These are phyloP conservation scores for Suhomyces anneliseae DNA, from an alignment of 1,139 yeast species.

Conservation along the genomic window DNA sequence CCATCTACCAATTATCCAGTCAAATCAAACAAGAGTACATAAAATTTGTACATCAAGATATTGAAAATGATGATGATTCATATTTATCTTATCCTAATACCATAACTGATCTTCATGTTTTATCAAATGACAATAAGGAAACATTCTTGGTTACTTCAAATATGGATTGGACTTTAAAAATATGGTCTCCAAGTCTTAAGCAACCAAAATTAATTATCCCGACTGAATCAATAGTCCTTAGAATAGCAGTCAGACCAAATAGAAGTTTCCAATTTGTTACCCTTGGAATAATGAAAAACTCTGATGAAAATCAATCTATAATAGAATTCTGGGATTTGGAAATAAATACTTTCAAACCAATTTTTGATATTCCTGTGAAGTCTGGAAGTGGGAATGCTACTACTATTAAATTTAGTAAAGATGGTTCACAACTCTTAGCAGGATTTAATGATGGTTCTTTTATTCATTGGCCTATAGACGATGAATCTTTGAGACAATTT, in stretches of 20 bases:
- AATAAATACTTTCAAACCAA: slow-evolving; percentile 38
- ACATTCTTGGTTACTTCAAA: slow-evolving; percentile 24
- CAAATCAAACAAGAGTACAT: slow-evolving; percentile 29
- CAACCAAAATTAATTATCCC: slow-evolving; percentile 26
- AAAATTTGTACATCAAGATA: slow-evolving; percentile 19
- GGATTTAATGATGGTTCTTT: slow-evolving; percentile 31
- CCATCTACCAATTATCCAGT: slow-evolving; percentile 39
- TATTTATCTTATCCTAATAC: slow-evolving; percentile 4
- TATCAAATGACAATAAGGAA: slow-evolving; percentile 4
- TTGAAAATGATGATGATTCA: slow-evolving; percentile 6
- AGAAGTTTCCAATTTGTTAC: slow-evolving; percentile 47
- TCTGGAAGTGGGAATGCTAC: slow-evolving; percentile 14
- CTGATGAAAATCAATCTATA: slow-evolving; percentile 20
- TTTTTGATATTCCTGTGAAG: slow-evolving; percentile 23
- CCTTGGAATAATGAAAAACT: slow-evolving; percentile 39
- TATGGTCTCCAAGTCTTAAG: slow-evolving; percentile 22
- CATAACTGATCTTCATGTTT: slow-evolving; percentile 9
- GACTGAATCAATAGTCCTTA: slow-evolving; percentile 42
- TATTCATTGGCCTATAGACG: slow-evolving; percentile 21
- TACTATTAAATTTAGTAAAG: slow-evolving; percentile 21
- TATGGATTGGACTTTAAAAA: slow-evolving; percentile 31
- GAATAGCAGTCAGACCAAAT: slow-evolving; percentile 44
- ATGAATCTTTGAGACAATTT: slow-evolving; percentile 13
- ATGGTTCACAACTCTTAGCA: slow-evolving; percentile 24
- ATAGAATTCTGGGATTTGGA: slow-evolving; percentile 60